These are phyloP conservation scores for Bromus sterilis DNA, from an alignment of 176 grass and related monocot genomes.

Conservation along the genomic window DNA sequence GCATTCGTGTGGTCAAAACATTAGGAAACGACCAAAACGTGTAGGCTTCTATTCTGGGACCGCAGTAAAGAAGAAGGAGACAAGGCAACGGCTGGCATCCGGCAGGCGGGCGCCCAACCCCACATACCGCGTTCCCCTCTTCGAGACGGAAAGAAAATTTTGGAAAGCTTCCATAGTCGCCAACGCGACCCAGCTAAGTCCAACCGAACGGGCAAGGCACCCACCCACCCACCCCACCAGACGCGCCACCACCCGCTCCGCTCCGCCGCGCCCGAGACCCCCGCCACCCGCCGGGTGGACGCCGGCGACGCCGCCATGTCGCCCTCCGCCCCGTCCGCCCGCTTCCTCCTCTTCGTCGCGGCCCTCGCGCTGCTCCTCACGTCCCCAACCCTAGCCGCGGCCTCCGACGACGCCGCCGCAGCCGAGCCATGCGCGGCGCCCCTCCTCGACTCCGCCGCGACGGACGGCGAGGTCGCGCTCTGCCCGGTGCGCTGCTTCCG, in stretches of 20 bases:
- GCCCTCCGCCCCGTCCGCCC: neutral
- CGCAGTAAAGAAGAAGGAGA: neutral
- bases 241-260: conserved; percentile 19
- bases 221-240: conserved; percentile 14
- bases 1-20: neutral
- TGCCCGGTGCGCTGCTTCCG: conserved; percentile 80
- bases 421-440: conserved; percentile 2
- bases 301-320: conserved; percentile 35
- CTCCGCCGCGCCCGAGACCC: conserved; percentile 1
- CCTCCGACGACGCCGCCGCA: neutral
- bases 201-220: conserved; percentile 7
- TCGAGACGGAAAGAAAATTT: neutral
- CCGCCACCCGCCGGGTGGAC: conserved; percentile 8
- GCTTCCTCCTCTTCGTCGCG: conserved; percentile 17
- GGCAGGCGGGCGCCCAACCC: conserved; percentile 9
- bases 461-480: conserved; percentile 9
- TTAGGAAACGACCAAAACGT: neutral
- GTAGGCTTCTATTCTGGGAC: neutral
- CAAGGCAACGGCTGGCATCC: neutral
- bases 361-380: conserved; percentile 25
- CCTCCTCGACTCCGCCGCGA: conserved; percentile 26
- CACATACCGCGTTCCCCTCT: neutral
- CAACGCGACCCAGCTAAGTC: conserved; percentile 28
- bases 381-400: conserved; percentile 42
- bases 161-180: neutral